Percentiles rank a stretch among this genome's conserved stretches.
These are phyloP conservation scores for Pleurotus djamor DNA, from an alignment of 768 basidiomycete genomes.

Conservation along the genomic window DNA sequence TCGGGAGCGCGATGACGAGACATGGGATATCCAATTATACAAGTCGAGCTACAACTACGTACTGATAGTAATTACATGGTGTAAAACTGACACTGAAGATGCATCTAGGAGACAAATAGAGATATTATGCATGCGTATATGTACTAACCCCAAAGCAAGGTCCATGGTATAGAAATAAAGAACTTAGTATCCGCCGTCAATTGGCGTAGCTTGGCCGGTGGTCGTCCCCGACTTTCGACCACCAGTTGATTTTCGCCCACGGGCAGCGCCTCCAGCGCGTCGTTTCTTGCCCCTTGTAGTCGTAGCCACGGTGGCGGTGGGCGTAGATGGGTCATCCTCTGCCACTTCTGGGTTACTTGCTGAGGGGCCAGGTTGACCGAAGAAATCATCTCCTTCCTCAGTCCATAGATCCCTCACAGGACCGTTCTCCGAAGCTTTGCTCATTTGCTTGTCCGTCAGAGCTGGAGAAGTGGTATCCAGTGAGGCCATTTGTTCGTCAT, in stretches of 20 bases:
- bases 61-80: neutral
- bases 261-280: conserved; percentile 30
- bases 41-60: neutral
- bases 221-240: conserved; percentile 28
- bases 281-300: conserved; percentile 41
- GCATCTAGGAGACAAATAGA: conserved; percentile 8
- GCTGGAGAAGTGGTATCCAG: conserved; percentile 48
- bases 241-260: conserved; percentile 37
- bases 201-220: conserved; percentile 8
- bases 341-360: conserved; percentile 23
- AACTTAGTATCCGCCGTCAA: conserved; percentile 4
- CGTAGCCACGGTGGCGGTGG: conserved; percentile 21
- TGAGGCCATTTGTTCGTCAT: conserved; percentile 88
- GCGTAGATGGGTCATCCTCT: conserved; percentile 36
- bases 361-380: conserved; percentile 50
- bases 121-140: conserved; percentile 3
- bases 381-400: conserved; percentile 87
- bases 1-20: no score
- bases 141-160: conserved; percentile 4
- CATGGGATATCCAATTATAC: neutral
- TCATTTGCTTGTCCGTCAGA: conserved; percentile 26
- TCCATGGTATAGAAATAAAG: neutral
- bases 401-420: conserved; percentile 73
- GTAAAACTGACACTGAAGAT: neutral
- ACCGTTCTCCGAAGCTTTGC: conserved; percentile 28